Percentiles rank a stretch among this genome's conserved stretches.
These are phyloP conservation scores for Rhypophila decipiens DNA, from an alignment of 495 filamentous ascomycete species.

Conservation along the genomic window DNA sequence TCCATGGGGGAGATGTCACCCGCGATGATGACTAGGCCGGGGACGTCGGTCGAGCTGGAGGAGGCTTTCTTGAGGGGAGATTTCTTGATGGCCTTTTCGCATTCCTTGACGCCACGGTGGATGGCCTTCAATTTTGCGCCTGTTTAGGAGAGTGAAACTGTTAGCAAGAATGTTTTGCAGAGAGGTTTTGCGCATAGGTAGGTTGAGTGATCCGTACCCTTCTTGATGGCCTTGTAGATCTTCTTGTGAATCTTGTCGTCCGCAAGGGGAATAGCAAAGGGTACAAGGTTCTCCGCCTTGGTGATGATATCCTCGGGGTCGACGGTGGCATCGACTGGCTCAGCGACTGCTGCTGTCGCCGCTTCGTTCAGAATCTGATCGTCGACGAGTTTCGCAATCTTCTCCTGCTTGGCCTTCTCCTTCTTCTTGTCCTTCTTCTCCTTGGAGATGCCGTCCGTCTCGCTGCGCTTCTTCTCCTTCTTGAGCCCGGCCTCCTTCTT, in stretches of 20 bases:
- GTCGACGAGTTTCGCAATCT: slow-evolving; percentile 33
- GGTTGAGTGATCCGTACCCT: slow-evolving; percentile 58
- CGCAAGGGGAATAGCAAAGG: slow-evolving; percentile 87
- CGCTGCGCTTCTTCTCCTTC: slow-evolving; percentile 66
- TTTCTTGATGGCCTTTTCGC: slow-evolving; percentile 94
- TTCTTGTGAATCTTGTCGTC: slow-evolving; percentile 91
- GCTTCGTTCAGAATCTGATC: slow-evolving; percentile 24
- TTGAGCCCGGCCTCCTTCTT: slow-evolving; percentile 65
- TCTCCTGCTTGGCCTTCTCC: slow-evolving; percentile 49
- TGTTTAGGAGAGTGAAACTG: too few species aligned
- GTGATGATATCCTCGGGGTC: slow-evolving; percentile 32
- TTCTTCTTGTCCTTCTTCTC: slow-evolving; percentile 59
- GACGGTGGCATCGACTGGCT: slow-evolving; percentile 32
- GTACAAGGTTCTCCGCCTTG: slow-evolving; percentile 69
- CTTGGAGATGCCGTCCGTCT: slow-evolving; percentile 69
- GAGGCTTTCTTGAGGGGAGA: slow-evolving; percentile 55
- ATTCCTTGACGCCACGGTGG: slow-evolving; percentile 96
- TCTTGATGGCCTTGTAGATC: slow-evolving; percentile 86
- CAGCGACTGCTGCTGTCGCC: slow-evolving; percentile 12
- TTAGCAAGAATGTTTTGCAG: background rate
- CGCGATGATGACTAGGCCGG: slow-evolving; percentile 81
- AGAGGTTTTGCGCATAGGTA: slow-evolving; percentile 1
- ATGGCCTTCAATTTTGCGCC: slow-evolving; percentile 88
- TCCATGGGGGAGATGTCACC: slow-evolving; percentile 97
- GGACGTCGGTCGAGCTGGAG: slow-evolving; percentile 44